Base-by-base conservation (phyloP, 306 rosid genomes). In the Quercus engelmannii region DNA sequence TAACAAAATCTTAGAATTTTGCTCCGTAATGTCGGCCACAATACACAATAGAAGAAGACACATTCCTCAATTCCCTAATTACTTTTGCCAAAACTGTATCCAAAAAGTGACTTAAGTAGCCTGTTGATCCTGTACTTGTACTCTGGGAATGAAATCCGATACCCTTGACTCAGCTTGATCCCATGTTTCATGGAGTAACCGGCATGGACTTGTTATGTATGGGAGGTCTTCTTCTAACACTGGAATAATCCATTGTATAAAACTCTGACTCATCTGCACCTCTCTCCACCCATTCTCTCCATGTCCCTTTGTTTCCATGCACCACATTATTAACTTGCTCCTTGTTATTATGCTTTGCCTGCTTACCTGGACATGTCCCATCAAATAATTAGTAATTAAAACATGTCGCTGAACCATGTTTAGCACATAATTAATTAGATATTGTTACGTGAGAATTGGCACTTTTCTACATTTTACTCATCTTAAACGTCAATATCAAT, bases 181-280 rank as follows among this genome's bases (percentile, higher is more conserved):
- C 30, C 87, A 51, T 71, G 83, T 81, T 90, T 89, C 70, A 91
- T 85, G 97, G 97, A 86, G 41, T 57, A 51, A 77, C 80, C 33
- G 90, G 88, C 71, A 84, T 21, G 49, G 89, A 56, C 82, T 89
- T 90, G 96, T 94, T 94, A 69, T 94, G 96, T 65, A 90, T 80
- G 30, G 97, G 97, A 72, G 86, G 94, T 61, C 94, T 78, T 75
- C 91, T 81, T 89, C 76, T 89, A 2, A 89, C 90, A 0, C 56
- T 21, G 19, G 78, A 23, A 65, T 94, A 94, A 83, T 92, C 98
- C 96, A 88, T 90, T 13, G 94, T 87, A 71, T 90, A 88, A 79
- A 77, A 76, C 69, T 76, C 68, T 56, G 92, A 80, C 69, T 82
- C 77, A 74, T 88, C 90, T 18, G 73, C 85, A 19, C 43, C 72